Percentiles rank a stretch among this genome's conserved stretches.
These are phyloP conservation scores for Dictyostelium brefeldianum DNA, from an alignment of 78 protist genomes.

Conservation along the genomic window DNA sequence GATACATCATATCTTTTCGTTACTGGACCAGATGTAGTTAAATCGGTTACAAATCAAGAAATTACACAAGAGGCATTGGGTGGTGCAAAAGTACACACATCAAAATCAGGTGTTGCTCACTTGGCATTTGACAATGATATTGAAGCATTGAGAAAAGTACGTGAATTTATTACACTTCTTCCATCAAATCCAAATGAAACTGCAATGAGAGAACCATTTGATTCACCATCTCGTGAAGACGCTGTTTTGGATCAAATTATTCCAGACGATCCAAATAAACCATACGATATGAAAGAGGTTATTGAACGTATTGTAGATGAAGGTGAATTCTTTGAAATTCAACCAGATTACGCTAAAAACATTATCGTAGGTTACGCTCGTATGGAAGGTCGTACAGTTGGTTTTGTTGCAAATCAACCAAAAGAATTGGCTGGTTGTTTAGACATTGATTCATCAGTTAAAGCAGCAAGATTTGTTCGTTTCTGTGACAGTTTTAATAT, in stretches of 20 bases:
- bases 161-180: conserved; percentile 89
- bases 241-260: conserved; percentile 53
- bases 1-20: conserved; percentile 97
- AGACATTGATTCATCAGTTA: conserved; percentile 97
- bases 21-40: conserved; percentile 99
- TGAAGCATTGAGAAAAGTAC: conserved; percentile 87
- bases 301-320: conserved; percentile 94
- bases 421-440: conserved; percentile 95
- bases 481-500: conserved; percentile 99
- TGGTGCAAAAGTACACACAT: conserved; percentile 94
- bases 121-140: conserved; percentile 94
- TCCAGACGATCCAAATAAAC: conserved; percentile 91
- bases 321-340: conserved; percentile 94
- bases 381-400: conserved; percentile 97
- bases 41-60: conserved; percentile 92
- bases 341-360: conserved; percentile 96
- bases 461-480: conserved; percentile 97
- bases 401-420: conserved; percentile 99
- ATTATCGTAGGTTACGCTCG: conserved; percentile 96
- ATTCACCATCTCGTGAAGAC: conserved; percentile 81
- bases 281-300: conserved; percentile 98
- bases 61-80: conserved; percentile 98
- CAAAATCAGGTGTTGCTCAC: conserved; percentile 96
- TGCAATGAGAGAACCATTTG: conserved; percentile 87
- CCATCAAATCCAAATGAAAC: conserved; percentile 90